Evolutionary conservation across 495 filamentous ascomycete species (phyloP).

Genomic region (Sordaria brevicollis): DNA sequence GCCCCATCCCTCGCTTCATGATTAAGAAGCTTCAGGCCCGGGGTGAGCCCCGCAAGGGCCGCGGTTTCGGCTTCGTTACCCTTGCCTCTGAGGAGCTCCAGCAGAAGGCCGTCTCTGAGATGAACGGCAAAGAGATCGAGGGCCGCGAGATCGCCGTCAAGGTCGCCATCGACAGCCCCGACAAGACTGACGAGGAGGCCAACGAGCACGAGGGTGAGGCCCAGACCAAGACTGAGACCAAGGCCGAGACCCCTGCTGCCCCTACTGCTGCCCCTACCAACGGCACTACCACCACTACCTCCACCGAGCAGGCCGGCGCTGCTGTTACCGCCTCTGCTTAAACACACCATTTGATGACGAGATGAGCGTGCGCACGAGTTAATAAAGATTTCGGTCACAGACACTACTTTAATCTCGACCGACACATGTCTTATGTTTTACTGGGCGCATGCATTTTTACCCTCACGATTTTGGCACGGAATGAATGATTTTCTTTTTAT

Average conservation of each 20-base stretch:
- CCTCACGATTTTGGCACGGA: slow-evolving; percentile 24
- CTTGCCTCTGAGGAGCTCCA: slow-evolving; percentile 90
- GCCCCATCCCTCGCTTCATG: slow-evolving; percentile 98
- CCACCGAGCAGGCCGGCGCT: not conserved
- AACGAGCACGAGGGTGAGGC: slow-evolving; percentile 37
- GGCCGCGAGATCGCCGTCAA: slow-evolving; percentile 99
- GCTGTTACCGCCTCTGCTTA: slow-evolving; percentile 10
- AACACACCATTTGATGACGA: slow-evolving; percentile 4
- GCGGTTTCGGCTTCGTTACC: slow-evolving; percentile 97
- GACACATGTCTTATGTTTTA: slow-evolving; percentile 23
- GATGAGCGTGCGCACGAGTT: slow-evolving; percentile 18
- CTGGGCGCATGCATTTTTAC: slow-evolving; percentile 20
- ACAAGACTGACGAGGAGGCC: slow-evolving; percentile 87
- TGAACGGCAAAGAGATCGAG: slow-evolving; percentile 98
- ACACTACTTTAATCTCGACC: slow-evolving; percentile 19
- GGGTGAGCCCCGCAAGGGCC: slow-evolving; percentile 96
- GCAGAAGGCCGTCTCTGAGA: slow-evolving; percentile 91
- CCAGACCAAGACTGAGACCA: slow-evolving; percentile 26
- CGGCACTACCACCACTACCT: not conserved
- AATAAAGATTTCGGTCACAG: slow-evolving; percentile 12
- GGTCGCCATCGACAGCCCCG: slow-evolving; percentile 98
- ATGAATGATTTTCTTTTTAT: slow-evolving; percentile 19
- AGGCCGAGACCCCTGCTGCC: slow-evolving; percentile 27
- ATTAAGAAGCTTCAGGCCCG: slow-evolving; percentile 98
- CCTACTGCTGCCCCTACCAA: not conserved